A percentile compares a stretch with the other conserved stretches of the same genome.
Evolutionary conservation across 2,329 filamentous ascomycete species (phyloP).

Genomic region (Decorospora gaudefroyi): DNA sequence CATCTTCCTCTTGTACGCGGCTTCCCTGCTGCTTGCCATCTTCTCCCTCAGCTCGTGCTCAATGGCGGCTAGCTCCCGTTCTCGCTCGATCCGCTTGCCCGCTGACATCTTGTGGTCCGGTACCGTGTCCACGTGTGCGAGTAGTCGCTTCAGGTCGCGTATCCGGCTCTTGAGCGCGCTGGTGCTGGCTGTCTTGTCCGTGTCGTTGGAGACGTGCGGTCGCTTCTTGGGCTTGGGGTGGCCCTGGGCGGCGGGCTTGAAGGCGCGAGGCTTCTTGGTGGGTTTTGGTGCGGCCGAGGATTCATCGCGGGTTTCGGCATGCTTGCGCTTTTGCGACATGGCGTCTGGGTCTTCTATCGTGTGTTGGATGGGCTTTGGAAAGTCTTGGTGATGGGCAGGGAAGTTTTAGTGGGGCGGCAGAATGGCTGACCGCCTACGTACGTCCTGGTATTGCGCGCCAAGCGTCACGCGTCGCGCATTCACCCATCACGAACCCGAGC

Average conservation of each 20-base stretch:
- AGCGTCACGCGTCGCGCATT: slow-evolving; percentile 30
- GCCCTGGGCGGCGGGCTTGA: slow-evolving; percentile 23
- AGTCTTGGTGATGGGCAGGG: slow-evolving; percentile 11
- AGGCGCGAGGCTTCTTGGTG: slow-evolving; percentile 34
- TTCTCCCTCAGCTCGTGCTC: slow-evolving; percentile 62
- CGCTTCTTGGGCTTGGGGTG: slow-evolving; percentile 25
- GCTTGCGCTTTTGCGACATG: slow-evolving; percentile 48
- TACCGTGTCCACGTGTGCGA: slow-evolving; percentile 61
- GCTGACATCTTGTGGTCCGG: slow-evolving; percentile 61
- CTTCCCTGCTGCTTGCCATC: slow-evolving; percentile 54
- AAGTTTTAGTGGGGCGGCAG: slow-evolving; percentile 44
- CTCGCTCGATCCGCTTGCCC: slow-evolving; percentile 68
- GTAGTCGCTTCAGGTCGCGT: slow-evolving; percentile 68
- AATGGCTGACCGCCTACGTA: slow-evolving; percentile 27
- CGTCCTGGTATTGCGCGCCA: too few species aligned
- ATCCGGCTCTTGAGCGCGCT: slow-evolving; percentile 72
- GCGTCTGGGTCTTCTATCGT: slow-evolving; percentile 5
- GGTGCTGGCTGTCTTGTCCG: slow-evolving; percentile 45
- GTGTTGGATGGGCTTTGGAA: slow-evolving; percentile 5
- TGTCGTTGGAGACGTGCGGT: slow-evolving; percentile 28
- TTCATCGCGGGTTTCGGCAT: slow-evolving; percentile 25
- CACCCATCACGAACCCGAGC: too few species aligned
- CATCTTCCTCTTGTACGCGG: slow-evolving; percentile 69
- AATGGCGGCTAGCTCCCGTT: slow-evolving; percentile 71
- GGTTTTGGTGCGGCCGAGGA: slow-evolving; percentile 15